These are phyloP conservation scores for Talaromyces sp. DNA, from an alignment of 2,329 filamentous ascomycete species.

Conservation along the genomic window DNA sequence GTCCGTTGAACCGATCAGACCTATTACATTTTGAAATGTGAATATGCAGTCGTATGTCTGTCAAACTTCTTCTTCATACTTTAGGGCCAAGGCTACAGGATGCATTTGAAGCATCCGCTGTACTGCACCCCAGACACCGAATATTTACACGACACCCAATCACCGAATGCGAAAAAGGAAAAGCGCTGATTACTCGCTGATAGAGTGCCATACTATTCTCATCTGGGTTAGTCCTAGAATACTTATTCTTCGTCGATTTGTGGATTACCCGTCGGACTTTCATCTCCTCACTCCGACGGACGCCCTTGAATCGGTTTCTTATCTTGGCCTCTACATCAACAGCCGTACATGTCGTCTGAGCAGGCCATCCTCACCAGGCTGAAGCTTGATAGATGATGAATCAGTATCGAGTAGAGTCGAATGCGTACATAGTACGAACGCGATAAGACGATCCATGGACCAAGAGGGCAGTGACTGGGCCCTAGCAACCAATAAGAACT, in stretches of 20 bases:
- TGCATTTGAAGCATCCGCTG: not conserved
- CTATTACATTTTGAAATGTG: not conserved
- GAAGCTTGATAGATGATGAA: not conserved
- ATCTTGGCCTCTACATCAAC: no score
- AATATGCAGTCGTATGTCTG: not conserved
- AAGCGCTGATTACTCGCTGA: not conserved
- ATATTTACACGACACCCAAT: not conserved
- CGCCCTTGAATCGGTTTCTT: not conserved
- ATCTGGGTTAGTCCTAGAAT: not conserved
- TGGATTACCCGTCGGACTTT: not conserved
- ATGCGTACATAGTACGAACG: not conserved
- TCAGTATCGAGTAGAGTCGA: not conserved
- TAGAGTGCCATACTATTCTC: not conserved
- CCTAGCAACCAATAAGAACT: not conserved
- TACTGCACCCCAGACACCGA: not conserved
- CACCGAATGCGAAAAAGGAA: not conserved
- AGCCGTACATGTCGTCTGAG: not conserved
- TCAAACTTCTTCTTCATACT: not conserved
- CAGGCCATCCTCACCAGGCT: not conserved
- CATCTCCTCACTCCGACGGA: not conserved
- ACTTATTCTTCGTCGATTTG: not conserved
- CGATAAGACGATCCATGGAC: not conserved
- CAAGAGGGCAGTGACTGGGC: not conserved
- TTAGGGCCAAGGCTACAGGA: not conserved
- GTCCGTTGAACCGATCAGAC: constrained; percentile 1